Base-by-base conservation (phyloP, 106 monocot genomes). In the Apostasia shenzhenica region DNA sequence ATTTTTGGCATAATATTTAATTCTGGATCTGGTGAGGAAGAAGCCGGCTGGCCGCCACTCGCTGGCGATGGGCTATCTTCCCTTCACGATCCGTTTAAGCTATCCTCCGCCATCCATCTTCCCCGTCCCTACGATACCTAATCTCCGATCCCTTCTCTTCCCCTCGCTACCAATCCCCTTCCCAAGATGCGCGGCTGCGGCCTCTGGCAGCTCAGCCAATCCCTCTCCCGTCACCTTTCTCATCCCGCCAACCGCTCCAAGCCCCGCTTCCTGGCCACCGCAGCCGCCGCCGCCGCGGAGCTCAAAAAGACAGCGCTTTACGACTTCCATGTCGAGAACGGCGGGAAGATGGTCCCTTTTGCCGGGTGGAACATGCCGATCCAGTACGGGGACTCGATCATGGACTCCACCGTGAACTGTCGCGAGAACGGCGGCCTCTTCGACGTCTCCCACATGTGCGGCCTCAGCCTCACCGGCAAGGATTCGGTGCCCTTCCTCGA, bases 401-500 rank as follows among this genome's bases (percentile, higher is more conserved):
- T 95, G 86, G 95, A 95, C 37, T 95, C 95, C 66, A 84, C 91
- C 59, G 46, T 91, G 75, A 91, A 91, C 70, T 95, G 95, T 79
- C 85, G 95, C 61, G 55, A 72, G 48, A 67, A 86, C 69, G 95
- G 88, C 42, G 10, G 84, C 78, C 86, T 95, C 67, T 95, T 95
- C 77, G 95, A 95, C 66, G 95, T 95, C 59, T 86, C 95, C 69
- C 95, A 95, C 82, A 95, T 95, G 95, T 95, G 95, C 82, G 95
- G 95, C 71, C 91, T 95, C 80, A 86, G 86, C 73, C 82, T 95
- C 82, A 80, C 59, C 47, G 95, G 95, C 56, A 77, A 76, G 57
- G 82, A 88, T 67, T 63, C 55, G 67, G 52, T 81, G 51, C 41
- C 81, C 40, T 95, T 95, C 72, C 82, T 95, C 48, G 91, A 95